Conservation (phyloP, 2,329 filamentous ascomycete species). For the Macrophomina pseudophaseolina region DNA sequence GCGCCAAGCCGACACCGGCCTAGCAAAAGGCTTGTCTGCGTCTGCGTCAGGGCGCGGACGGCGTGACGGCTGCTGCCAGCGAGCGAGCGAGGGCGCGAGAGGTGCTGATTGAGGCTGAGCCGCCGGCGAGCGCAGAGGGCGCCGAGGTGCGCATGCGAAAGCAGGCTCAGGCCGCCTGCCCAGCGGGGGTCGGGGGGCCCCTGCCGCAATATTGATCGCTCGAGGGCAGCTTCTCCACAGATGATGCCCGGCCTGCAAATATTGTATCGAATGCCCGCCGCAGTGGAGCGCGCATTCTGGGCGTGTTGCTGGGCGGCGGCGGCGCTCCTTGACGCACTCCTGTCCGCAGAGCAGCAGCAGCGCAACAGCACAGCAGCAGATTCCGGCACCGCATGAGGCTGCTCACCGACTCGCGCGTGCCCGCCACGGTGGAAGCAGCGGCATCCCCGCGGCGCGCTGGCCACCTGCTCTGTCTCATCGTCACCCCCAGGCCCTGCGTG, state of each 20-base stretch:
- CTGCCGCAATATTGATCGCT: constrained; percentile 21
- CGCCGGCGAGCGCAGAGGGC: constrained; percentile 23
- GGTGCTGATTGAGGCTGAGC: constrained; percentile 24
- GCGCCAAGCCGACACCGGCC: constrained; percentile 25
- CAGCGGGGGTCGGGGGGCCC: constrained; percentile 9
- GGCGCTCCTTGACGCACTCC: constrained; percentile 9
- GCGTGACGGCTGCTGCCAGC: constrained; percentile 10
- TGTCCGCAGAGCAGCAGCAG: constrained; percentile 1
- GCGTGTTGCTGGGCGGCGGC: constrained; percentile 20
- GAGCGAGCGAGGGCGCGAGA: constrained; percentile 1
- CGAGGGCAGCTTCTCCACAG: neutral
- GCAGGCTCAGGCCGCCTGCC: constrained; percentile 18
- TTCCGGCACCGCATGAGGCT: constrained; percentile 3
- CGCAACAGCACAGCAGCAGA: neutral
- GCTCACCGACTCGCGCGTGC: constrained; percentile 20
- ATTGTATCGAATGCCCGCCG: constrained; percentile 25
- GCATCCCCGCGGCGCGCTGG: constrained; percentile 21
- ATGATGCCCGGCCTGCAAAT: neutral
- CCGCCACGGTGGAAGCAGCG: constrained; percentile 15
- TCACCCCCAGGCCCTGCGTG: constrained; percentile 1
- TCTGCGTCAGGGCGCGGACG: constrained; percentile 17
- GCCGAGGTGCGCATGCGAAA: constrained; percentile 22
- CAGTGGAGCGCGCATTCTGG: constrained; percentile 24
- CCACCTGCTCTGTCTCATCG: constrained; percentile 17
- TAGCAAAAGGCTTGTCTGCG: constrained; percentile 28